phyloP scores from a whole-genome alignment of 2,329 filamentous ascomycete genomes.

The Dothistroma septosporum region DNA sequence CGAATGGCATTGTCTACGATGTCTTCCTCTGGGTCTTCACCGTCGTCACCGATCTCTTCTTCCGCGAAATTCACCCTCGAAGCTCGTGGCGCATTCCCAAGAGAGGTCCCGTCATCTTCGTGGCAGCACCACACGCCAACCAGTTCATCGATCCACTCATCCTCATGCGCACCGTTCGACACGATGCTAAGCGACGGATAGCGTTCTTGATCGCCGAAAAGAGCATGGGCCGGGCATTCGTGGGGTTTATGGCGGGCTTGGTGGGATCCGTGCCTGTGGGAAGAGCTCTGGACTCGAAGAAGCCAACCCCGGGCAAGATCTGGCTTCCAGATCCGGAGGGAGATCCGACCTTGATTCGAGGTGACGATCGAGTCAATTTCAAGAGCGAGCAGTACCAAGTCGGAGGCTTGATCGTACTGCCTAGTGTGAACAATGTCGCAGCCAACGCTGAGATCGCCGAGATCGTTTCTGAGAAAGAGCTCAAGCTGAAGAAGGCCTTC shows the following conservation, averaged over 20 bases:
- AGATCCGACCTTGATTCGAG: slow-evolving; percentile 75
- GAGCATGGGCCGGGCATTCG: slow-evolving; percentile 83
- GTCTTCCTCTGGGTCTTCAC: slow-evolving; percentile 72
- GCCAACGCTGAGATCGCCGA: slow-evolving; percentile 80
- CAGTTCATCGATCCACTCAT: slow-evolving; percentile 97
- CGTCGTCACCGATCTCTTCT: slow-evolving; percentile 91
- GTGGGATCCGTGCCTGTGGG: slow-evolving; percentile 91
- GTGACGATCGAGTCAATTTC: slow-evolving; percentile 73
- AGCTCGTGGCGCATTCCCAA: slow-evolving; percentile 93
- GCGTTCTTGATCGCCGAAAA: slow-evolving; percentile 93
- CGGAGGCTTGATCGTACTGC: slow-evolving; percentile 81
- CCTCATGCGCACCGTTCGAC: slow-evolving; percentile 82
- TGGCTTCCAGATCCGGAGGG: slow-evolving; percentile 85
- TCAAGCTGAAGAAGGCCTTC: slow-evolving; percentile 83
- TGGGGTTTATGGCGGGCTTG: slow-evolving; percentile 78
- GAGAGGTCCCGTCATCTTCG: slow-evolving; percentile 85
- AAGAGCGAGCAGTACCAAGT: slow-evolving; percentile 64
- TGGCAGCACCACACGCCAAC: slow-evolving; percentile 95
- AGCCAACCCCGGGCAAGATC: slow-evolving; percentile 70
- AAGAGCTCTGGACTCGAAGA: slow-evolving; percentile 83
- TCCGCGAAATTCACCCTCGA: slow-evolving; percentile 91
- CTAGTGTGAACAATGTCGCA: slow-evolving; percentile 73
- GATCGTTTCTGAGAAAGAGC: slow-evolving; percentile 73
- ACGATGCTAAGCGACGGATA: slow-evolving; percentile 81
- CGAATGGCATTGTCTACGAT: slow-evolving; percentile 54